Evolutionary conservation across 345 rosid species (phyloP).

Genomic region (Hibiscus trionum): DNA sequence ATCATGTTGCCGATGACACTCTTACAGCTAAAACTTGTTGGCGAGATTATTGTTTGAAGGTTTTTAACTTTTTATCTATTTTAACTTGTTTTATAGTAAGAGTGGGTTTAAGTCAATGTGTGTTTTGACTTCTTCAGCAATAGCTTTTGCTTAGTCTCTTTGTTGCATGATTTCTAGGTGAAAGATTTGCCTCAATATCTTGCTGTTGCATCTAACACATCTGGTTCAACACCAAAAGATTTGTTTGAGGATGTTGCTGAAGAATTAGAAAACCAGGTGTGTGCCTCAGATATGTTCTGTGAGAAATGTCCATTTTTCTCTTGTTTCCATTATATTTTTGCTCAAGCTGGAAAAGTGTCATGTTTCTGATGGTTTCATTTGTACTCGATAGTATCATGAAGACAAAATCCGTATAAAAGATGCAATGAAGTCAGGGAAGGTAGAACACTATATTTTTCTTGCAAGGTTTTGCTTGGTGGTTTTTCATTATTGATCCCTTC

Average conservation of each 20-base stretch:
- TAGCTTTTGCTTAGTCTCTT: conserved; percentile 7
- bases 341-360: neutral
- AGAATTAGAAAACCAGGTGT: conserved; percentile 79
- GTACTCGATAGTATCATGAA: conserved; percentile 61
- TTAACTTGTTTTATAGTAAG: conserved; percentile 1
- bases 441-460: conserved; percentile 15
- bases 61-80: conserved; percentile 25
- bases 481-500: conserved; percentile 13
- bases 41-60: conserved; percentile 86
- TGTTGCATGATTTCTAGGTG: conserved; percentile 37
- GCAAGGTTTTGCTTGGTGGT: neutral
- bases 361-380: conserved; percentile 6
- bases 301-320: neutral
- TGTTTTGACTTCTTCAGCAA: neutral
- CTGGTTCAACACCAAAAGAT: conserved; percentile 92
- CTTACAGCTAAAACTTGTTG: conserved; percentile 84
- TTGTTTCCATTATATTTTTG: neutral
- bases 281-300: neutral
- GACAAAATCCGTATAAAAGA: conserved; percentile 74
- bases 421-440: conserved; percentile 72
- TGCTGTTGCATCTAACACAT: conserved; percentile 79
- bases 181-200: conserved; percentile 75
- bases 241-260: conserved; percentile 86
- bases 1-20: conserved; percentile 59
- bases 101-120: neutral